These are phyloP conservation scores for Eremothecium cymbalariae DNA, from an alignment of 1,139 yeast genomes.

Conservation along the genomic window DNA sequence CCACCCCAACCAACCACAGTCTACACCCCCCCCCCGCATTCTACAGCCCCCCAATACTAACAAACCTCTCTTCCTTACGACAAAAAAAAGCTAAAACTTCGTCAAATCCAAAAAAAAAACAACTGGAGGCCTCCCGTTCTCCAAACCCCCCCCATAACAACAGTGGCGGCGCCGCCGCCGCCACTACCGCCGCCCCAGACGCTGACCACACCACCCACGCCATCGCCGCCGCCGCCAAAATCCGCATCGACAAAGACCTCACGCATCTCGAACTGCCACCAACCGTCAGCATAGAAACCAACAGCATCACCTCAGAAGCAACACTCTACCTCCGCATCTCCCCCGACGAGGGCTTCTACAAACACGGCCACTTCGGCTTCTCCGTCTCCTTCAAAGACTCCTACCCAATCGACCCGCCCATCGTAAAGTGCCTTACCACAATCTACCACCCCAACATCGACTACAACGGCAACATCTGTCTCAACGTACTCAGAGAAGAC, in stretches of 20 bases:
- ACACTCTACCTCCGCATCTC: slow-evolving; percentile 46
- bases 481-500: slow-evolving; percentile 85
- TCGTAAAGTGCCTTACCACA: slow-evolving; percentile 58
- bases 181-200: too few species aligned
- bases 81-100: slow-evolving; percentile 42
- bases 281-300: slow-evolving; percentile 47
- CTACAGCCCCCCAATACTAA: too few species aligned
- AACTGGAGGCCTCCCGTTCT: too few species aligned
- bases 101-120: slow-evolving; percentile 53
- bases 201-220: slow-evolving; percentile 6
- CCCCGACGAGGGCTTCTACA: slow-evolving; percentile 80
- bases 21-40: too few species aligned
- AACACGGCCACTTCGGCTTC: slow-evolving; percentile 61
- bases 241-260: slow-evolving; percentile 46
- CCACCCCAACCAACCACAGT: too few species aligned
- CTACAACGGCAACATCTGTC: slow-evolving; percentile 79
- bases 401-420: slow-evolving; percentile 92
- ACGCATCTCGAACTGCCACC: slow-evolving; percentile 62
- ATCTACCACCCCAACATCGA: slow-evolving; percentile 95
- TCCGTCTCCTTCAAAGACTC: slow-evolving; percentile 54
- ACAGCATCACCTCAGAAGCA: slow-evolving; percentile 41
- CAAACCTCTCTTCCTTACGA: too few species aligned
- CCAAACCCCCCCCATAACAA: too few species aligned
- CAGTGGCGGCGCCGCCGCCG: too few species aligned
- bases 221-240: slow-evolving; percentile 42